Evolutionary conservation across 2,329 filamentous ascomycete genomes (phyloP).

Genomic region (Ophiostoma triangulosporum): DNA sequence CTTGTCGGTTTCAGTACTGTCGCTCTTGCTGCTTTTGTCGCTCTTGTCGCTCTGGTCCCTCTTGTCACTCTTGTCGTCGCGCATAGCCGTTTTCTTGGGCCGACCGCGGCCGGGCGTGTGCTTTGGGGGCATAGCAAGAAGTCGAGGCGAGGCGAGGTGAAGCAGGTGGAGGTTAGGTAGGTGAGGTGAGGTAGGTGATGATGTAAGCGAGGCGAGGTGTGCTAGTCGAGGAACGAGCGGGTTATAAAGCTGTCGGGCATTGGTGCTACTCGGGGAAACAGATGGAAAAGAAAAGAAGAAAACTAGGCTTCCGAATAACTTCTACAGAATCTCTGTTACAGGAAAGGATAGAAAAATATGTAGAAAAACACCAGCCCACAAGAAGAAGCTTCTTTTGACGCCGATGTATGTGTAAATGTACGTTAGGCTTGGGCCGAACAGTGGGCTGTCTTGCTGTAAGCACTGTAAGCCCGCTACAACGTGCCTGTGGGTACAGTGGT

Average conservation of each 20-base stretch:
- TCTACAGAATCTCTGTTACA: neutral
- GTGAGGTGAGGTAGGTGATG: neutral
- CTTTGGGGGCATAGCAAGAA: neutral
- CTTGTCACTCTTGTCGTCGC: neutral
- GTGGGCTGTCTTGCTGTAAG: no score
- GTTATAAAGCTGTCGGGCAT: neutral
- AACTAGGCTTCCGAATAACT: neutral
- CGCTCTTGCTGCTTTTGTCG: neutral
- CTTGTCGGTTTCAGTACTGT: no score
- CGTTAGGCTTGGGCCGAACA: neutral
- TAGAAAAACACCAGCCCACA: neutral
- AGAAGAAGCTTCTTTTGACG: no score
- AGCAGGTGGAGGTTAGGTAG: neutral
- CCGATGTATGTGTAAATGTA: no score
- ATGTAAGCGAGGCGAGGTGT: neutral
- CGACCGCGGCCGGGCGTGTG: constrained; percentile 3
- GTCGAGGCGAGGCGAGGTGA: neutral
- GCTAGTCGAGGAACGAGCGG: neutral
- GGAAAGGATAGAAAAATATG: neutral
- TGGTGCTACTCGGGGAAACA: neutral
- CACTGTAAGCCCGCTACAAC: no score
- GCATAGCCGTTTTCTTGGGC: constrained; percentile 7
- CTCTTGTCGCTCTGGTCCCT: neutral
- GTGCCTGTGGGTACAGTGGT: no score
- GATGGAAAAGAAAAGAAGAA: neutral